These are phyloP conservation scores for Schizochytrium sp. DNA, from an alignment of 108 stramenopile species.

Conservation along the genomic window DNA sequence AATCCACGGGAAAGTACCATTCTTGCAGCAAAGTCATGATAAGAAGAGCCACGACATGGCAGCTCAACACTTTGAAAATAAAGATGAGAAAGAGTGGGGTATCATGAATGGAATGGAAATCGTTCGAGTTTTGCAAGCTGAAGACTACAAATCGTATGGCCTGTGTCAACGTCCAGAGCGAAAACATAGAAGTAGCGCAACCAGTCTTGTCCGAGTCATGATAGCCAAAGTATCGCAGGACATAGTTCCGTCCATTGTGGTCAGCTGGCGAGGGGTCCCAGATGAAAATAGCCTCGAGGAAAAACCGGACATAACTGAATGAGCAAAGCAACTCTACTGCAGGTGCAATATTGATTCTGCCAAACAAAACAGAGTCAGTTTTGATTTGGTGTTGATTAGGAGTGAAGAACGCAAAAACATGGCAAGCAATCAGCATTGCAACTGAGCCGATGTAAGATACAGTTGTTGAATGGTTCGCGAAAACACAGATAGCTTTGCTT, in stretches of 20 bases:
- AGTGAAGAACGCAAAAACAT: conserved; percentile 53
- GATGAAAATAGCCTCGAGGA: conserved; percentile 57
- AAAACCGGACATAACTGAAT: conserved; percentile 26
- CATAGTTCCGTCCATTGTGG: background rate
- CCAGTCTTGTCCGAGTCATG: conserved; percentile 42
- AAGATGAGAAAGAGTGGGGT: conserved; percentile 60
- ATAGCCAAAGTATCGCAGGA: conserved; percentile 41
- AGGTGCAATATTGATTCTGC: conserved; percentile 49
- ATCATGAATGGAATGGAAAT: conserved; percentile 56
- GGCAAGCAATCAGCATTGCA: conserved; percentile 47
- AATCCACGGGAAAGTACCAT: conserved; percentile 53
- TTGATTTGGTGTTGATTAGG: conserved; percentile 53
- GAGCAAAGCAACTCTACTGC: conserved; percentile 23
- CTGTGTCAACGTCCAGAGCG: conserved; percentile 55
- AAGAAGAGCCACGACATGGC: conserved; percentile 44
- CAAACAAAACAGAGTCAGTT: conserved; percentile 6
- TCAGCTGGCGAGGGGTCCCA: conserved; percentile 51
- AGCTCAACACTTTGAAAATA: conserved; percentile 49
- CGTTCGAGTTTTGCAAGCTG: conserved; percentile 54
- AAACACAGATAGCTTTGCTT: conserved; percentile 47
- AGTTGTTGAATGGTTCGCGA: conserved; percentile 40
- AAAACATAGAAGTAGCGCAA: conserved; percentile 43
- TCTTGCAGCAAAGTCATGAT: conserved; percentile 56
- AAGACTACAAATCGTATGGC: conserved; percentile 53
- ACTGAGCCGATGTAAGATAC: conserved; percentile 55